phyloP scores from a whole-genome alignment of 768 basidiomycete species.

The Auricularia sp. region DNA sequence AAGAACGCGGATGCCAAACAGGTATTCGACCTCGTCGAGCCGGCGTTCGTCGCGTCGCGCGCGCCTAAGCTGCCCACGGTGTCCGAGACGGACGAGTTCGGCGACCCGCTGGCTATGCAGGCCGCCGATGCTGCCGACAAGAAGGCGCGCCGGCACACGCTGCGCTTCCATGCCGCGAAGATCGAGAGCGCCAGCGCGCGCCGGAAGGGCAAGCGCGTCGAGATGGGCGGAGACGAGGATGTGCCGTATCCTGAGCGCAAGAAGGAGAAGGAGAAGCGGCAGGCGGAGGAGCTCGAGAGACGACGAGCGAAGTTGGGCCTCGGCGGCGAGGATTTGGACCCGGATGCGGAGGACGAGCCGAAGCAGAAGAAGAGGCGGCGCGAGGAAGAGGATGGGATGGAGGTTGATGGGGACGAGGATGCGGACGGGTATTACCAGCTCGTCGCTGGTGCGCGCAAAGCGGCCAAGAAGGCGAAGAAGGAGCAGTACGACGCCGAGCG shows the following conservation, averaged over 20 bases:
- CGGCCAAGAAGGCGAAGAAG: slow-evolving; percentile 71
- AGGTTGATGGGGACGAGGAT: slow-evolving; percentile 29
- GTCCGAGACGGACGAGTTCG: slow-evolving; percentile 39
- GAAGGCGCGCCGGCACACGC: slow-evolving; percentile 63
- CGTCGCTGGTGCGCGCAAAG: slow-evolving; percentile 62
- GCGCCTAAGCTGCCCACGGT: slow-evolving; percentile 6
- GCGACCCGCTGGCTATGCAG: slow-evolving; percentile 66
- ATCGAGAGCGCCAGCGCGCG: slow-evolving; percentile 75
- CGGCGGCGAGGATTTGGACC: slow-evolving; percentile 61
- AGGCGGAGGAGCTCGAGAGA: slow-evolving; percentile 43
- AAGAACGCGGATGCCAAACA: slow-evolving; percentile 12
- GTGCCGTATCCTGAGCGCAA: slow-evolving; percentile 76
- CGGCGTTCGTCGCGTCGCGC: slow-evolving; percentile 42
- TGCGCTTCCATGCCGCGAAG: slow-evolving; percentile 89
- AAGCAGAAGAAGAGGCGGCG: slow-evolving; percentile 21
- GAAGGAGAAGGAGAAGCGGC: slow-evolving; percentile 49
- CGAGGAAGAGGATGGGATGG: slow-evolving; percentile 27
- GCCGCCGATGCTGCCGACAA: slow-evolving; percentile 78
- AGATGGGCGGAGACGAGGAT: slow-evolving; percentile 86
- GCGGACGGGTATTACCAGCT: slow-evolving; percentile 79
- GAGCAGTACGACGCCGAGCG: slow-evolving; percentile 63
- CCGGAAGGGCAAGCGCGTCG: slow-evolving; percentile 61
- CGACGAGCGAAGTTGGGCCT: slow-evolving; percentile 30
- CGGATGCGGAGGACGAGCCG: slow-evolving; percentile 23
- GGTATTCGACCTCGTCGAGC: slow-evolving; percentile 73